These are phyloP conservation scores for Acorus gramineus DNA, from an alignment of 106 monocot species.

Conservation along the genomic window DNA sequence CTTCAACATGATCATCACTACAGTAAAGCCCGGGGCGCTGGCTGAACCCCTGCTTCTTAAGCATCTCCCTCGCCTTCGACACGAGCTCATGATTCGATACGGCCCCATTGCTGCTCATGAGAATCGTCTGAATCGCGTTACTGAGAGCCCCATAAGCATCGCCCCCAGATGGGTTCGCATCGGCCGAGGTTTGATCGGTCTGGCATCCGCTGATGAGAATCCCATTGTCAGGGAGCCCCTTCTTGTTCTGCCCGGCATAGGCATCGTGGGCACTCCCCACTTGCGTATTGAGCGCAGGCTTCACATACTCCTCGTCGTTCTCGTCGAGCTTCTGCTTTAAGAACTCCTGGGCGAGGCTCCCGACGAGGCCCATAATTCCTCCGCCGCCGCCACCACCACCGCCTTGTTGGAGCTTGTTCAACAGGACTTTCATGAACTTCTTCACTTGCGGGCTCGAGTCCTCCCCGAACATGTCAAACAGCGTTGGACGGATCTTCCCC, in stretches of 20 bases:
- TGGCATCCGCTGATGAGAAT: conserved; percentile 94
- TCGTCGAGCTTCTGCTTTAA: conserved; percentile 60
- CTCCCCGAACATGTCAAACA: conserved; percentile 84
- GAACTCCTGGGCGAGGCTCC: conserved; percentile 66
- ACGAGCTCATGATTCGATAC: conserved; percentile 70
- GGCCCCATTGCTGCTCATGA: conserved; percentile 32
- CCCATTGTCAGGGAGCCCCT: conserved; percentile 46
- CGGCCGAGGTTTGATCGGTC: conserved; percentile 83
- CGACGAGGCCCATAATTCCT: conserved; percentile 61
- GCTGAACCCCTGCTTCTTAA: conserved; percentile 49
- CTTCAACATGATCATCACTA: conserved; percentile 51
- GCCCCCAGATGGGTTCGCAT: conserved; percentile 39
- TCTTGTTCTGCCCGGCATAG: conserved; percentile 55
- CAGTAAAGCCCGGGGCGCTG: conserved; percentile 91
- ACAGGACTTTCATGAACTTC: conserved; percentile 89
- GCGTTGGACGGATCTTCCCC: conserved; percentile 68
- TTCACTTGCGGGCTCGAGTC: conserved; percentile 93
- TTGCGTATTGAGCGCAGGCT: conserved; percentile 47
- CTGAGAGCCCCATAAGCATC: conserved; percentile 86
- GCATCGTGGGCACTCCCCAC: conserved; percentile 45
- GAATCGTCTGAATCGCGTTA: conserved; percentile 79
- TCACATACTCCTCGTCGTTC: conserved; percentile 46
- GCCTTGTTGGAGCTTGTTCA: conserved; percentile 44
- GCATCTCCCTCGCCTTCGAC: conserved; percentile 41
- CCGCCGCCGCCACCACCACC: conserved; percentile 25